Evolutionary conservation across 2,329 filamentous ascomycete genomes (phyloP).

Genomic region (Zasmidium citrigriseum): DNA sequence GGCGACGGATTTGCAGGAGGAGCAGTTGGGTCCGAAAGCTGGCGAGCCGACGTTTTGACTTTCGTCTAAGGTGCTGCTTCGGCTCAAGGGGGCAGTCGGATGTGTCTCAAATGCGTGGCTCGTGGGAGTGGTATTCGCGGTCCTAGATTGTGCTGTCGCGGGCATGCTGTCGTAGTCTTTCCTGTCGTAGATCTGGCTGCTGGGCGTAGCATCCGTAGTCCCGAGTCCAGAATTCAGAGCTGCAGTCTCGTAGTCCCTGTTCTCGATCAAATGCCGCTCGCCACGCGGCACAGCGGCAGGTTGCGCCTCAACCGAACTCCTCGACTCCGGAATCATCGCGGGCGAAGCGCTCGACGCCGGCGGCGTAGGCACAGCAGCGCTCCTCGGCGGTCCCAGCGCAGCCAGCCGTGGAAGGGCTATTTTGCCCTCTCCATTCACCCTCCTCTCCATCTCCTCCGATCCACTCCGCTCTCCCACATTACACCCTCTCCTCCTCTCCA

Average conservation of each 20-base stretch:
- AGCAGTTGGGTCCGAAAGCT: neutral
- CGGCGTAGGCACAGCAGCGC: neutral
- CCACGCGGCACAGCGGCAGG: too few species aligned
- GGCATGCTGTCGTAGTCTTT: neutral
- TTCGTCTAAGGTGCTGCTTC: too few species aligned
- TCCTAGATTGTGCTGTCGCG: neutral
- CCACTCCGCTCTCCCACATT: neutral
- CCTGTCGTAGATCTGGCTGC: neutral
- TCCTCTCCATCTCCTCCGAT: neutral
- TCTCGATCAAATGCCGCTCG: too few species aligned
- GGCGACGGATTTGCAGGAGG: conserved; percentile 44
- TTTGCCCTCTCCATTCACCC: neutral
- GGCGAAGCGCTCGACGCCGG: neutral
- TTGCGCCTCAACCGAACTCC: too few species aligned
- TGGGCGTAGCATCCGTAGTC: neutral
- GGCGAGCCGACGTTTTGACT: neutral
- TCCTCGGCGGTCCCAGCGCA: neutral
- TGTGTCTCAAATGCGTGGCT: too few species aligned
- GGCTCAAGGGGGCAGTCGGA: too few species aligned
- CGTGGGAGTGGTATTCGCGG: neutral
- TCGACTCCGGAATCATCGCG: too few species aligned
- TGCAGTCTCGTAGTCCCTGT: too few species aligned
- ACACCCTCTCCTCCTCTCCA: conserved; percentile 1
- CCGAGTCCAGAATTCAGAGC: too few species aligned
- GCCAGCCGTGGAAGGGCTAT: neutral